phyloP scores from a whole-genome alignment of 257 asterid genomes.

The Knoxia roxburghii region DNA sequence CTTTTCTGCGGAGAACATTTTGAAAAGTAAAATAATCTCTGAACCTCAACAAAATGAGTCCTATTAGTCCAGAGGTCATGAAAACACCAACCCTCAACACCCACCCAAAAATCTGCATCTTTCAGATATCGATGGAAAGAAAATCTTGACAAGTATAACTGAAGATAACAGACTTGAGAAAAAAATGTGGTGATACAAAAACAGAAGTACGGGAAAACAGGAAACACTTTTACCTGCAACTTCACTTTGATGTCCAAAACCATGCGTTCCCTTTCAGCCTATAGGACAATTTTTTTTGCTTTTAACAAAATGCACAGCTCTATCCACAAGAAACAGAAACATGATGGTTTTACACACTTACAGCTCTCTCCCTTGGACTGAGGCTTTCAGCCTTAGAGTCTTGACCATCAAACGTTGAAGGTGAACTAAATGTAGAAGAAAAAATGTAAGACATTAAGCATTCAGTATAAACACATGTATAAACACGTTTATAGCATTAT shows the following conservation, averaged over 20 bases:
- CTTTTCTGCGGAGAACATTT: neutral
- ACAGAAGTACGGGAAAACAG: conserved; percentile 13
- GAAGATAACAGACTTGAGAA: neutral
- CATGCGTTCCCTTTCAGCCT: conserved; percentile 99
- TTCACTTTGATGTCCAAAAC: conserved; percentile 94
- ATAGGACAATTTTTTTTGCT: conserved; percentile 16
- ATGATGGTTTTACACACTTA: conserved; percentile 40
- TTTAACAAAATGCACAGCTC: conserved; percentile 10
- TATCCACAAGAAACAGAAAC: conserved; percentile 10
- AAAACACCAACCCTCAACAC: no score
- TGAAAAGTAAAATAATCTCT: neutral
- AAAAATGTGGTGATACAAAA: conserved; percentile 6
- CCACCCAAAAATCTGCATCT: neutral
- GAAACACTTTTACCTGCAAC: conserved; percentile 61
- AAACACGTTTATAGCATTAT: conserved; percentile 5
- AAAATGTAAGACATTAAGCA: neutral
- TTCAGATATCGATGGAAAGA: neutral
- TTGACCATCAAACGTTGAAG: conserved; percentile 48
- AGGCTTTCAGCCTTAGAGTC: conserved; percentile 71
- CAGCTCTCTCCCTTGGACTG: conserved; percentile 93
- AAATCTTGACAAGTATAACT: neutral
- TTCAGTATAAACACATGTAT: neutral
- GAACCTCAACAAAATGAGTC: neutral
- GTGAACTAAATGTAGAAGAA: conserved; percentile 44
- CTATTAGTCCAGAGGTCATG: neutral